Evolutionary conservation across 179 eudicot species (phyloP).

Genomic region (Beta lomatogona): DNA sequence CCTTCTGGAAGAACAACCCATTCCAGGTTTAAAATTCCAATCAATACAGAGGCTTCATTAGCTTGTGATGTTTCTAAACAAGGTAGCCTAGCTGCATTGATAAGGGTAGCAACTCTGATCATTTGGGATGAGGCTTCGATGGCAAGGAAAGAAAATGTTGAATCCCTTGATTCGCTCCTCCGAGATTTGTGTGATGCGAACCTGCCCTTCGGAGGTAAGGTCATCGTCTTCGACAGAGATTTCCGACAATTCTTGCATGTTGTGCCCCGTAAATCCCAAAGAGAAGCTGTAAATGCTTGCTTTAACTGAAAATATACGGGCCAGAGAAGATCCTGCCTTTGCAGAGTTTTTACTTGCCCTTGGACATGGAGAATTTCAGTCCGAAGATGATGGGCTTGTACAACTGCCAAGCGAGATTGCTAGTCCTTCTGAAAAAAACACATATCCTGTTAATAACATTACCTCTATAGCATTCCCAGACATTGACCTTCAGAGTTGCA

Average conservation of each 20-base stretch:
- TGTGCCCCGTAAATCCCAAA: neutral
- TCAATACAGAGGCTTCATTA: too few species aligned
- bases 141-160: neutral
- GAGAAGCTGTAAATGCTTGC: slow-evolving; percentile 6
- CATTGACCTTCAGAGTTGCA: too few species aligned
- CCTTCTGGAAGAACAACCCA: too few species aligned
- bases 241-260: neutral
- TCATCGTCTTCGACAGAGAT: slow-evolving; percentile 1
- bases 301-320: slow-evolving; percentile 28
- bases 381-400: neutral
- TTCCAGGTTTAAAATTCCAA: too few species aligned
- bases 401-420: neutral
- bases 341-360: slow-evolving; percentile 7
- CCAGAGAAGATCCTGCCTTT: slow-evolving; percentile 14
- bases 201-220: neutral
- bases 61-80: too few species aligned
- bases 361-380: slow-evolving; percentile 23
- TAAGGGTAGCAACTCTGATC: too few species aligned
- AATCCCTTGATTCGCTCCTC: neutral
- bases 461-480: neutral
- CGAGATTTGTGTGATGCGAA: neutral
- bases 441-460: neutral
- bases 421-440: neutral
- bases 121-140: slow-evolving; percentile 12
- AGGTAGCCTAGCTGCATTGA: too few species aligned